Base-by-base conservation (phyloP, 768 basidiomycete species). In the Psilocybe tampanensis region DNA sequence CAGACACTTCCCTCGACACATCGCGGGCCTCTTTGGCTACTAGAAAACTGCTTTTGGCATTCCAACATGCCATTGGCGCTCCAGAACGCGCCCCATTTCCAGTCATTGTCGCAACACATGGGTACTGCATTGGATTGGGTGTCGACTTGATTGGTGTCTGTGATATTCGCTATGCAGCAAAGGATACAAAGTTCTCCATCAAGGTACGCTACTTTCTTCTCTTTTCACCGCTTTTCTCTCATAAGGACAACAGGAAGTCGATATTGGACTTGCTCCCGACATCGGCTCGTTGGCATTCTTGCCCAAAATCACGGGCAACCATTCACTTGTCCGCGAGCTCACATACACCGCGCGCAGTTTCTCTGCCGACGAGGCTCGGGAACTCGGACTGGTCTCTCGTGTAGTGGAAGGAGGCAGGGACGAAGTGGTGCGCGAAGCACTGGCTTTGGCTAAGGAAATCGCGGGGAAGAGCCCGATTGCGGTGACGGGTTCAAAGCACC, bases 221-320 rank as follows among this genome's bases (percentile, higher is more conserved):
- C 82, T 24, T 52, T 26, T 19, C n/a, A 3, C 2, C 15, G 13
- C 18, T 32, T 9, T 19, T 3, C 15, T 34, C 22, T 17, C 12
- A 18, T 4, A 23, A 8, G 6, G 11, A 39, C n/a, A 12, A 13
- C 42, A 93, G 91, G 92, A 95, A 78, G 87, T 93, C 2, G 90
- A 94, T 65, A 80, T 94, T 22, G 94, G 90, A 0, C 76, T 96
- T 0, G 94, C 94, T 2, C 88, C 94, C 0, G 94, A 95, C 66
- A 86, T 95, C 39, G 95, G 95, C 0, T 86, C 92, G 0, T 82
- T 96, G 6, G 90, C 94, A 1, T 85, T 87, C 49, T 75, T 95
- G 6, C 92, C 90, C 0, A 91, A 92, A 64, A 78, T 91, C 44
- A 81, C 82, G 0, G 91, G 86, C 0, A 94, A 93, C 71, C 79